Evolutionary conservation across 495 filamentous ascomycete species (phyloP), one percentile per base, ranked within the genome.

Genomic region (Staphylotrichum longicolle): DNA sequence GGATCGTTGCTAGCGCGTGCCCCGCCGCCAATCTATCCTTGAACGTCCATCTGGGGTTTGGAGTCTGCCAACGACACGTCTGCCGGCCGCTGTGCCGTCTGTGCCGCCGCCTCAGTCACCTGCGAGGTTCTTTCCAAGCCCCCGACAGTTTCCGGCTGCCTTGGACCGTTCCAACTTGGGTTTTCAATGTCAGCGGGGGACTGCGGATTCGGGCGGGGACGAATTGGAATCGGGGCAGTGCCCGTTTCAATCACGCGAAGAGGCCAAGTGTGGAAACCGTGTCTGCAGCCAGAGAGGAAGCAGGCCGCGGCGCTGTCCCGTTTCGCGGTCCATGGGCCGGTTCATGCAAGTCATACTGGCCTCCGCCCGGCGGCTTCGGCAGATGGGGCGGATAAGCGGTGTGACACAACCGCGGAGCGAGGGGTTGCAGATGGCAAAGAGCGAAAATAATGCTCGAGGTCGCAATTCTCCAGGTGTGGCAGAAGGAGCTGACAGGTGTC

Each of bases 351-450:
- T 61, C 58, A 61, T 61, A 30, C 46, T 57, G 8, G 30, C 39
- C 30, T 32, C 54, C 45, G 32, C 32, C 39, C 54, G 61, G 61
- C 5, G 46, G 45, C 39, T 53, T 63, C 61, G 61, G 61, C 55
- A 63, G 60, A 62, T 62, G 53, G 27, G 20, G 44, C 52, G 34
- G 59, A 61, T 55, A 48, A 47, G 59, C 59, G 59, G 59, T 50
- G 59, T 61, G 52, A 61, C 59, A 61, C 51, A 61, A 41, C 52
- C 58, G 42, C 42, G 58, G 39, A 4, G 6, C 11, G 33, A 40
- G 8, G 57, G 11, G 15, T 50, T 39, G 33, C 33, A 7, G 37
- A 41, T 9, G 40, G 7, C 48, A 4, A 34, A 42, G 33, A n/a
- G 7, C 6, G 10, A 53, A 37, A 11, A 40, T 27, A 5, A 40